Evolutionary conservation across 2,329 filamentous ascomycete genomes (phyloP).

Genomic region (Achaetomium macrosporum): DNA sequence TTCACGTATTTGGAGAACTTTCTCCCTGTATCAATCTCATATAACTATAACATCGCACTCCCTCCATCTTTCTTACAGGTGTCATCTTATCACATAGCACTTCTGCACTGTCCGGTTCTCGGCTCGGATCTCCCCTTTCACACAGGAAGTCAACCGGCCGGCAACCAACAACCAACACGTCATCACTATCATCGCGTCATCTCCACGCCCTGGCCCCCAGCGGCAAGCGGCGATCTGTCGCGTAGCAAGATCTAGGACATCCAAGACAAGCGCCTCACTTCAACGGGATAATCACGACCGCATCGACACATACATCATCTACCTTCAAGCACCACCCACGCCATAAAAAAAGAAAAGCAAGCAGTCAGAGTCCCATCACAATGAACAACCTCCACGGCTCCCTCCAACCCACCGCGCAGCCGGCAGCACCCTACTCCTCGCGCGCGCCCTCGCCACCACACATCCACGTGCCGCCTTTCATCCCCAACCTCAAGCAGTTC

Average conservation of each 20-base stretch:
- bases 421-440: conserved; percentile 32
- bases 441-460: conserved; percentile 39
- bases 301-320: too few relatives aligned
- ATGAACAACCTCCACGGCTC: not conserved
- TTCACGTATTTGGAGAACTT: not conserved
- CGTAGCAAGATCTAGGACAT: not conserved
- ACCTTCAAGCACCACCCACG: too few relatives aligned
- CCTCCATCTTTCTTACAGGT: not conserved
- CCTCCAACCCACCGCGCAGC: conserved; percentile 4
- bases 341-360: too few relatives aligned
- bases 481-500: not conserved
- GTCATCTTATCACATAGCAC: not conserved
- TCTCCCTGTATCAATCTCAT: not conserved
- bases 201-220: too few relatives aligned
- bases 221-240: not conserved
- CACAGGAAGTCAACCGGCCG: too few relatives aligned
- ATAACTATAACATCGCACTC: not conserved
- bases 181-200: too few relatives aligned
- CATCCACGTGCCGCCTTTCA: conserved; percentile 34
- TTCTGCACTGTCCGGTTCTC: not conserved
- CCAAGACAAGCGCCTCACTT: too few relatives aligned
- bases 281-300: too few relatives aligned
- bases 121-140: too few relatives aligned
- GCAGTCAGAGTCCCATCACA: too few relatives aligned
- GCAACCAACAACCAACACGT: too few relatives aligned